A percentile compares a stretch with the other conserved stretches of the same genome.
Conservation (phyloP, 1,284 basidiomycete genomes). For the Sanghuangporus weigelae region DNA sequence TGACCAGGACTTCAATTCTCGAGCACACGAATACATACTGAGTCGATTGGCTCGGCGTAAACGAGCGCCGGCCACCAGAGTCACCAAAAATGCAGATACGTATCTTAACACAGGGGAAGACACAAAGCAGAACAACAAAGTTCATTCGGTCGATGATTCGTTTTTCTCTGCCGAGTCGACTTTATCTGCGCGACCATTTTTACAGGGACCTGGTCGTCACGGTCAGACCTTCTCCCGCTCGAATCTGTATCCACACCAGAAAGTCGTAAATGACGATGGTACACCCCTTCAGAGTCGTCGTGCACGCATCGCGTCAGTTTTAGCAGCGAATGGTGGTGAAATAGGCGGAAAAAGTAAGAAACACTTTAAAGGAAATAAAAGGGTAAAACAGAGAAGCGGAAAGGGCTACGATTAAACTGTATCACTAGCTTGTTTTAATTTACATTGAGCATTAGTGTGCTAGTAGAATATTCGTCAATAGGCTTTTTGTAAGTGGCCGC, state of each 20-base stretch:
- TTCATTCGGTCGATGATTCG: conserved; percentile 70
- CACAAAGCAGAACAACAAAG: conserved; percentile 40
- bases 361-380: conserved; percentile 82
- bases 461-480: no score
- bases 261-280: conserved; percentile 72
- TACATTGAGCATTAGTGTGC: no score
- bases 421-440: not conserved
- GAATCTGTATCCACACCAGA: conserved; percentile 76
- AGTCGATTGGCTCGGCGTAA: conserved; percentile 66
- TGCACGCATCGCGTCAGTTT: conserved; percentile 41
- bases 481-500: no score
- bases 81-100: conserved; percentile 78
- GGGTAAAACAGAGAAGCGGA: conserved; percentile 84
- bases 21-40: conserved; percentile 63
- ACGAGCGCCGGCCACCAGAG: conserved; percentile 79
- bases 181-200: conserved; percentile 55
- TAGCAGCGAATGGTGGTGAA: conserved; percentile 40
- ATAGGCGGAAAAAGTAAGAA: conserved; percentile 54
- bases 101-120: conserved; percentile 44
- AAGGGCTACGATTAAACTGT: conserved; percentile 72
- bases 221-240: conserved; percentile 61
- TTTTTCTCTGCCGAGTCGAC: conserved; percentile 69
- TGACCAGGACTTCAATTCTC: conserved; percentile 74
- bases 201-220: conserved; percentile 55
- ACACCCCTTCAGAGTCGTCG: conserved; percentile 46